Percentiles rank a stretch among this genome's conserved stretches.
Conservation (phyloP, 257 asterid genomes). For the Gentiana straminea region DNA sequence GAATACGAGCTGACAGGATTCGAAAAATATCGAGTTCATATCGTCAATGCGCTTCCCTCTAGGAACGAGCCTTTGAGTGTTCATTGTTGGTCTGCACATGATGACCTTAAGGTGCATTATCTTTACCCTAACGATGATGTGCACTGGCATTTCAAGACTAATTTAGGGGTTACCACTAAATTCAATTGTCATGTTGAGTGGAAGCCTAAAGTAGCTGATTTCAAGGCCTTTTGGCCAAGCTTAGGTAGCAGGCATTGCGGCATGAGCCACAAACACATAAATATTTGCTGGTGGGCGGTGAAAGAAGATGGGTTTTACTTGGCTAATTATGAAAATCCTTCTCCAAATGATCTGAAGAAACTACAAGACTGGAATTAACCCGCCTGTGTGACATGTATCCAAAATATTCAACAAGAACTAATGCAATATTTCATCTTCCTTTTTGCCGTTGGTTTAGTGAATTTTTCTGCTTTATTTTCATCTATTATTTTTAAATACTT, state of each 20-base stretch:
- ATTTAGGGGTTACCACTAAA: not conserved
- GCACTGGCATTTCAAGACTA: not conserved
- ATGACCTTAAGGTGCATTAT: not conserved
- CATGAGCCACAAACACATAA: not conserved
- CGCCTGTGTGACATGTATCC: too few relatives aligned
- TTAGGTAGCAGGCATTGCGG: not conserved
- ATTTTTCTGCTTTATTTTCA: not conserved
- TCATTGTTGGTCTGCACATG: not conserved
- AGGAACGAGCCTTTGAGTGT: not conserved
- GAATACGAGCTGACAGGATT: too few relatives aligned
- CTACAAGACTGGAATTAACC: too few relatives aligned
- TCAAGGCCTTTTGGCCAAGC: not conserved
- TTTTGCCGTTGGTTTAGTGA: not conserved
- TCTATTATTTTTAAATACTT: too few relatives aligned
- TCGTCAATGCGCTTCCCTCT: not conserved
- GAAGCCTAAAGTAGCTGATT: not conserved
- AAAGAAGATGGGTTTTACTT: constrained; percentile 3
- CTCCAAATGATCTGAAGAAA: not conserved
- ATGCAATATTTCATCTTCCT: not conserved
- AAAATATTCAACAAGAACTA: too few relatives aligned
- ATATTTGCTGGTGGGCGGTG: not conserved
- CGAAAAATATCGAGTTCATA: too few relatives aligned
- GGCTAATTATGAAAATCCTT: not conserved
- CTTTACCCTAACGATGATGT: not conserved
- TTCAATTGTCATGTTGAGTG: not conserved